A percentile compares a stretch with the other conserved stretches of the same genome.
phyloP scores from a whole-genome alignment of 805 yeast species.

The Saturnispora ahearnii region DNA sequence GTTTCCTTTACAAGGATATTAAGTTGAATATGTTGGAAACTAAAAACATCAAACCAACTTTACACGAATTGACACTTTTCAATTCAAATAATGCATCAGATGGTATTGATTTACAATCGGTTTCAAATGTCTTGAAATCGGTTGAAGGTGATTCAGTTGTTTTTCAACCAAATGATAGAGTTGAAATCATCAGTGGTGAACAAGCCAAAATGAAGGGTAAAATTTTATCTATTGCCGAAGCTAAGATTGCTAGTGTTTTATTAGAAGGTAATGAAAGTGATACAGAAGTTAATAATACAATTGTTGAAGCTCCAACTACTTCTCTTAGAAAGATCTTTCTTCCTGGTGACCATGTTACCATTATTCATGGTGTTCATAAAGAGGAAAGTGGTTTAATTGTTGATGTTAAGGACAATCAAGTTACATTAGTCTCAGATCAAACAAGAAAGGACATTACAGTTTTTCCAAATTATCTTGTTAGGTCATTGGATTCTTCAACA shows the following conservation, averaged over 20 bases:
- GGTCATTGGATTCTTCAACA: constrained; percentile 77
- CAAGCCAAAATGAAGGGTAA: constrained; percentile 83
- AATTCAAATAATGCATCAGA: constrained; percentile 43
- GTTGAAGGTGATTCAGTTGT: constrained; percentile 43
- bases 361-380: constrained; percentile 79
- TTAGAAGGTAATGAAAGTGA: constrained; percentile 47
- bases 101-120: constrained; percentile 78
- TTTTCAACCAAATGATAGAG: constrained; percentile 91
- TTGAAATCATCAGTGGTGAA: constrained; percentile 87
- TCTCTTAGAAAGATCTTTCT: constrained; percentile 78
- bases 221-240: constrained; percentile 56
- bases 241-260: constrained; percentile 42
- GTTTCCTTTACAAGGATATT: constrained; percentile 79
- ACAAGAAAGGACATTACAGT: constrained; percentile 84
- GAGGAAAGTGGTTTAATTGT: constrained; percentile 96
- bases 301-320: constrained; percentile 71
- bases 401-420: constrained; percentile 71
- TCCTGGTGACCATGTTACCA: constrained; percentile 93
- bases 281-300: constrained; percentile 41
- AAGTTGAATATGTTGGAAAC: constrained; percentile 75
- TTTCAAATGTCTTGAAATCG: constrained; percentile 77
- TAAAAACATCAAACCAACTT: constrained; percentile 69
- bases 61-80: constrained; percentile 82
- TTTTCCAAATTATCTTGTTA: constrained; percentile 82
- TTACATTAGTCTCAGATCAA: constrained; percentile 82